Percentiles rank a stretch among this genome's conserved stretches.
These are phyloP conservation scores for Arachis stenosperma DNA, from an alignment of 306 rosid species.

Conservation along the genomic window DNA sequence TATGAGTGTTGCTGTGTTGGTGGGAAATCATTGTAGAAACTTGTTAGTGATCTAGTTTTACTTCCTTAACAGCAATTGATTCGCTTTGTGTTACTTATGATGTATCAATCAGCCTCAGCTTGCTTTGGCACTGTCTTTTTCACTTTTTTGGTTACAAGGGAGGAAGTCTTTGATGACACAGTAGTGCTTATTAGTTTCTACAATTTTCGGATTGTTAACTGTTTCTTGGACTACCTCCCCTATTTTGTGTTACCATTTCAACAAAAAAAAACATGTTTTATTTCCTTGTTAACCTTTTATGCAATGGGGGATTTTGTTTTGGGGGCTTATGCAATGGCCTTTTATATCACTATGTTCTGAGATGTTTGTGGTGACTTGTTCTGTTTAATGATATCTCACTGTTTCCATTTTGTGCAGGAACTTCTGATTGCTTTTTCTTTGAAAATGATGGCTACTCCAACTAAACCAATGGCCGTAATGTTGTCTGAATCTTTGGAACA, in stretches of 20 bases:
- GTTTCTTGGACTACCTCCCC: neutral
- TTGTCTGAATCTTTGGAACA: slow-evolving; percentile 58
- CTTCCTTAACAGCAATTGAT: neutral
- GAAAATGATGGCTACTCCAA: slow-evolving; percentile 55
- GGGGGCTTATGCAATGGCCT: neutral
- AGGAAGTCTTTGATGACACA: neutral
- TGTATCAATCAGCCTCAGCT: slow-evolving; percentile 3
- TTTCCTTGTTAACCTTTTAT: slow-evolving; percentile 1
- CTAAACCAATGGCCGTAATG: slow-evolving; percentile 43
- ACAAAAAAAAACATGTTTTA: neutral
- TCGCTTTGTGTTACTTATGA: slow-evolving; percentile 32
- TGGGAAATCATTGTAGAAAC: slow-evolving; percentile 4
- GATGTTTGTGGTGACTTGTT: slow-evolving; percentile 32
- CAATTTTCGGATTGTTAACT: neutral
- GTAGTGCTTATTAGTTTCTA: slow-evolving; percentile 13
- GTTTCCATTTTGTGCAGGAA: slow-evolving; percentile 45
- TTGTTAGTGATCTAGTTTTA: slow-evolving; percentile 1
- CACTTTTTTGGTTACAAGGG: neutral
- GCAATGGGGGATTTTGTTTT: neutral
- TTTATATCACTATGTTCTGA: slow-evolving; percentile 1
- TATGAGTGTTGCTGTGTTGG: slow-evolving; percentile 14
- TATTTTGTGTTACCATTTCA: neutral
- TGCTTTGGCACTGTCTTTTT: slow-evolving; percentile 9
- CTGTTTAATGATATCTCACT: slow-evolving; percentile 21
- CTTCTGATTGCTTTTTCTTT: slow-evolving; percentile 37